Evolutionary conservation across 192 early-diverging fungal genomes (phyloP).

Genomic region (Glomus cerebriforme): DNA sequence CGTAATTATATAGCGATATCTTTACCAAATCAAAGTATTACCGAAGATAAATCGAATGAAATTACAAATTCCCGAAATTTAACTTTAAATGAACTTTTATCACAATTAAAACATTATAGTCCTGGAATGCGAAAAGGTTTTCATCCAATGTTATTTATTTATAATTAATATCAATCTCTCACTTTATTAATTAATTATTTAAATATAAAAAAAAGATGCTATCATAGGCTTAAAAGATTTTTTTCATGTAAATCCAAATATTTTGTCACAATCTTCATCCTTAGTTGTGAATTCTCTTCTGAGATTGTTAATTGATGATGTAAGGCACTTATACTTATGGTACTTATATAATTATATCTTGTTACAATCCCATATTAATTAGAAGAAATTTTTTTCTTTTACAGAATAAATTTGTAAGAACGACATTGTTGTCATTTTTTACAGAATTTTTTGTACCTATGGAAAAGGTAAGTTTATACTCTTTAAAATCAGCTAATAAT

Average conservation of each 20-base stretch:
- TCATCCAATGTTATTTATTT: conserved; percentile 3
- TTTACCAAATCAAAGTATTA: conserved; percentile 78
- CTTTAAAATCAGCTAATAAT: neutral
- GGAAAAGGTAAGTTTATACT: conserved; percentile 35
- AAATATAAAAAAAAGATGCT: conserved; percentile 42
- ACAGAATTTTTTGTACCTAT: conserved; percentile 36
- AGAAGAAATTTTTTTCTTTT: neutral
- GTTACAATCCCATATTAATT: neutral
- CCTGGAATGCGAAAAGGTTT: conserved; percentile 54
- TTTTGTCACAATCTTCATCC: conserved; percentile 48
- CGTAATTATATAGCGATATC: conserved; percentile 58
- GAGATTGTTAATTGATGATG: conserved; percentile 55
- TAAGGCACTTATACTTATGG: conserved; percentile 29
- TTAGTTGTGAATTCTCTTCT: conserved; percentile 51
- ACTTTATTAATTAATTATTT: neutral
- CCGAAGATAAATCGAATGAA: conserved; percentile 70
- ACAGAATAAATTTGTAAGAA: conserved; percentile 47
- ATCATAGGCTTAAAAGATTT: conserved; percentile 50
- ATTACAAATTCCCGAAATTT: conserved; percentile 77
- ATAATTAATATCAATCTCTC: neutral
- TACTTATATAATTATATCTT: no score
- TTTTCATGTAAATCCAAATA: conserved; percentile 45
- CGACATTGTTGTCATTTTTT: conserved; percentile 39
- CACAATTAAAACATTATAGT: conserved; percentile 80
- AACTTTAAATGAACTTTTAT: conserved; percentile 72